Percentiles rank a stretch among this genome's conserved stretches.
These are phyloP conservation scores for Penicillium italicum DNA, from an alignment of 2,329 filamentous ascomycete genomes.

Conservation along the genomic window DNA sequence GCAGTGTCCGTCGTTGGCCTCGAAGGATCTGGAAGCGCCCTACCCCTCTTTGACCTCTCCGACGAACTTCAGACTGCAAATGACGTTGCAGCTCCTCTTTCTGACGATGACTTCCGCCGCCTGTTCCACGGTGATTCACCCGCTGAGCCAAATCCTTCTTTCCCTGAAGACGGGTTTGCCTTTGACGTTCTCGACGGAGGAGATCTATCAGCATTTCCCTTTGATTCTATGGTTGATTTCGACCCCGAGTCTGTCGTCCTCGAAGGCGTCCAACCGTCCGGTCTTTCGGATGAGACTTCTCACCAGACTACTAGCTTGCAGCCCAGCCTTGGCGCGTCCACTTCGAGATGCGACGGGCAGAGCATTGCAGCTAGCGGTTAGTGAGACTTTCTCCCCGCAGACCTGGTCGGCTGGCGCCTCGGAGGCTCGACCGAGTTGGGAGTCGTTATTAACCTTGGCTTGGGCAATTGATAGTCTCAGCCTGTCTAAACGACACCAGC, in stretches of 20 bases:
- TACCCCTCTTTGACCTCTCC: conserved; percentile 41
- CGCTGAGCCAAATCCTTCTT: conserved; percentile 68
- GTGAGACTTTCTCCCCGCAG: conserved; percentile 38
- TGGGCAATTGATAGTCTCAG: conserved; percentile 46
- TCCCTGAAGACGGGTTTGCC: conserved; percentile 73
- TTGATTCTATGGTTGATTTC: conserved; percentile 56
- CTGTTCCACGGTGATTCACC: conserved; percentile 62
- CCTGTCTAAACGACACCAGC: conserved; percentile 34
- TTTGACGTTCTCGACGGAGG: conserved; percentile 60
- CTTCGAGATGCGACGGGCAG: conserved; percentile 52
- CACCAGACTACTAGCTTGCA: conserved; percentile 50
- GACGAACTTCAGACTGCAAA: conserved; percentile 52
- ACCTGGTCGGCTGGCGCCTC: conserved; percentile 33
- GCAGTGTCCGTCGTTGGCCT: conserved; percentile 91
- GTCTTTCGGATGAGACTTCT: conserved; percentile 51
- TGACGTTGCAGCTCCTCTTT: conserved; percentile 62
- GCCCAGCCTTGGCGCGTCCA: conserved; percentile 53
- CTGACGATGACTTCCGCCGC: conserved; percentile 63
- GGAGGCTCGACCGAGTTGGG: conserved; percentile 38
- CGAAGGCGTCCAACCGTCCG: conserved; percentile 44
- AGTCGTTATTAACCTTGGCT: conserved; percentile 46
- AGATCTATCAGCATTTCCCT: conserved; percentile 50
- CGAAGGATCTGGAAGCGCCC: conserved; percentile 48
- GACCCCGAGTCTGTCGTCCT: conserved; percentile 48
- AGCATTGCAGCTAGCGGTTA: conserved; percentile 52